Conservation (phyloP, 108 stramenopile genomes). For the Chaetoceros tenuissimus region DNA sequence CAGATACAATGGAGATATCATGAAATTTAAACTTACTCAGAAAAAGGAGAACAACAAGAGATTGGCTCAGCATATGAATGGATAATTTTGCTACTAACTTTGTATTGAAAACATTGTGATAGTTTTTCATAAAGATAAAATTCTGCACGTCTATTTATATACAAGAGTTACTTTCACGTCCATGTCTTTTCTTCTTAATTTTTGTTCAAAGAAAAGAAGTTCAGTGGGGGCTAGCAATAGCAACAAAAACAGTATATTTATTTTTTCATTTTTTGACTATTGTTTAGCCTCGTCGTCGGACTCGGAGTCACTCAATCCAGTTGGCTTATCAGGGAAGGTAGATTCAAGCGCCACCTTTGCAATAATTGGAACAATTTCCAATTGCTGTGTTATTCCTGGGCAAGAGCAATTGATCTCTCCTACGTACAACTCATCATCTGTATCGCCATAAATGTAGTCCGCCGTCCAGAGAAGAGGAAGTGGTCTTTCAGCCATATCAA, state of each 20-base stretch:
- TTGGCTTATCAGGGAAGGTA: neutral
- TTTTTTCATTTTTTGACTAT: too few species aligned
- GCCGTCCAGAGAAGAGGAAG: conserved; percentile 9
- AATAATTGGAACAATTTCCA: conserved; percentile 4
- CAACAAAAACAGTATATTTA: too few species aligned
- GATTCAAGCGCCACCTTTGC: neutral
- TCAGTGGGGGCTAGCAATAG: too few species aligned
- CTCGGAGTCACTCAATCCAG: neutral
- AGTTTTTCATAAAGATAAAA: too few species aligned
- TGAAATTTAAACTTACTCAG: conserved; percentile 87
- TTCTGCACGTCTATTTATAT: too few species aligned
- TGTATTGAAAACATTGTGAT: neutral
- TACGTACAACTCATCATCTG: conserved; percentile 8
- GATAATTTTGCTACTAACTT: conserved; percentile 33
- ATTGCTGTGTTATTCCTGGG: conserved; percentile 5
- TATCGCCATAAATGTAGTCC: conserved; percentile 5
- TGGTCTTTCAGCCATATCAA: conserved; percentile 3
- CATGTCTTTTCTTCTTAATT: too few species aligned
- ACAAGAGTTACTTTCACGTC: too few species aligned
- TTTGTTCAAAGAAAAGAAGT: too few species aligned
- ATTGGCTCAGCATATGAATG: conserved; percentile 85
- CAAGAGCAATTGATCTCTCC: conserved; percentile 9
- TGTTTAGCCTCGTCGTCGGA: neutral
- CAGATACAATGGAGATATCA: conserved; percentile 86
- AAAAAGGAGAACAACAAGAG: conserved; percentile 82